Base-by-base conservation (phyloP, 2,329 filamentous ascomycete genomes). In the Phialophora tarda region DNA sequence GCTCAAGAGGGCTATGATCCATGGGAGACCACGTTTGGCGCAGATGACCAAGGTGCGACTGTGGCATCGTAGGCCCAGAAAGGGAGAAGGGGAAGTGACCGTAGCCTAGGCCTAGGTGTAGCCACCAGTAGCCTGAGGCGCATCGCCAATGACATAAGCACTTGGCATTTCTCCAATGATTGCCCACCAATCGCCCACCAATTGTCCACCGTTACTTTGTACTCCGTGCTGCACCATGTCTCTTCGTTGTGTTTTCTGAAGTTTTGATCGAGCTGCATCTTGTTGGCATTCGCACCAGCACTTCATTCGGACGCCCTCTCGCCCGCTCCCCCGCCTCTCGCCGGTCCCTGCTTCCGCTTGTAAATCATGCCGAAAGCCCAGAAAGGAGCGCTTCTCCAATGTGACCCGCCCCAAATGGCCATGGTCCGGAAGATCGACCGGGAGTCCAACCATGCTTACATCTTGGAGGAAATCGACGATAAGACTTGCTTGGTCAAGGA, bases 1-100 rank as follows among this genome's bases (percentile, higher is more conserved):
- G 73, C 79, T 64, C 71, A 72, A 3, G 76, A 80, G 0, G 77
- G 72, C 2, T 85, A 85, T 71, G 74, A 82, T 69, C 77, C 83
- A 1, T 85, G 82, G 83, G 78, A 68, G 57, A 66, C 65, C 17
- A 70, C 60, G n/a, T 70, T 64, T 60, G 68, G 65, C 21, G 21
- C 65, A 10, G 41, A 68, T 3, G 55, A 57, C 38, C 62, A 41
- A 62, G 23, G 21, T 32, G 30, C 26, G 44, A 54, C 26, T 26
- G 21, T 12, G 24, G 21, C 10, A 28, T 24, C 21, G 23, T 51
- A 28, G 24, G 47, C 5, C 10, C 21, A 51, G 6, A 51, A 34
- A 34, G 32, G 32, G 48, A 14, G 21, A 51, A 34, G 8, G 32
- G 32, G 48, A 12, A 7, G 21, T 11, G 21, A n/a, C n/a, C n/a